Conservation (phyloP, 2,329 filamentous ascomycete genomes). For the Trematosphaeria pertusa region DNA sequence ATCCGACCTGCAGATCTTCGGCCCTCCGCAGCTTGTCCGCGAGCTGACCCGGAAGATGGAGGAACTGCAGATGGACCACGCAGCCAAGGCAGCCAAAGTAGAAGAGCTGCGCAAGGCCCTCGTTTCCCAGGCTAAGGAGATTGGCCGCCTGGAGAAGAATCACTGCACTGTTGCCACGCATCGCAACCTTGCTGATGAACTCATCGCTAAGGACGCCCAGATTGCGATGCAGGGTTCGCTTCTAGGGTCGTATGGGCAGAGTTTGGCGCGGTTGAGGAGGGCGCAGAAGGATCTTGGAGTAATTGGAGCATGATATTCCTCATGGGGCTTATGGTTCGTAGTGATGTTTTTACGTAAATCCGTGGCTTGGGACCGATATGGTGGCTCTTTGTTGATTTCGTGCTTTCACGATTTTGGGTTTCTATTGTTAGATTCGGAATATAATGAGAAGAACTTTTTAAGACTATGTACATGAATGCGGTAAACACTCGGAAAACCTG, state of each 20-base stretch:
- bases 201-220: conserved; percentile 15
- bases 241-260: conserved; percentile 4
- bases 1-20: conserved; percentile 17
- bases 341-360: too few relatives aligned
- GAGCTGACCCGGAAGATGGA: conserved; percentile 16
- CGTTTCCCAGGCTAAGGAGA: background rate
- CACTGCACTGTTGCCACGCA: conserved; percentile 8
- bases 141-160: background rate
- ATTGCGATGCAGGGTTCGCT: background rate
- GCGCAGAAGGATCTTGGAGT: background rate
- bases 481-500: too few relatives aligned
- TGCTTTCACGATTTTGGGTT: too few relatives aligned
- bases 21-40: conserved; percentile 8
- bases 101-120: conserved; percentile 1
- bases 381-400: too few relatives aligned
- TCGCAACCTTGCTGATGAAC: conserved; percentile 14
- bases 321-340: too few relatives aligned
- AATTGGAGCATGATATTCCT: too few relatives aligned
- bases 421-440: too few relatives aligned
- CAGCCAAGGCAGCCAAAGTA: conserved; percentile 1
- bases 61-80: conserved; percentile 4
- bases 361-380: background rate
- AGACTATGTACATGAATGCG: too few relatives aligned
- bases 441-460: too few relatives aligned
- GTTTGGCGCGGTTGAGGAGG: background rate